Percentiles rank a stretch among this genome's conserved stretches.
Evolutionary conservation across 805 yeast species (phyloP).

Genomic region (Nakazawaea sp.): DNA sequence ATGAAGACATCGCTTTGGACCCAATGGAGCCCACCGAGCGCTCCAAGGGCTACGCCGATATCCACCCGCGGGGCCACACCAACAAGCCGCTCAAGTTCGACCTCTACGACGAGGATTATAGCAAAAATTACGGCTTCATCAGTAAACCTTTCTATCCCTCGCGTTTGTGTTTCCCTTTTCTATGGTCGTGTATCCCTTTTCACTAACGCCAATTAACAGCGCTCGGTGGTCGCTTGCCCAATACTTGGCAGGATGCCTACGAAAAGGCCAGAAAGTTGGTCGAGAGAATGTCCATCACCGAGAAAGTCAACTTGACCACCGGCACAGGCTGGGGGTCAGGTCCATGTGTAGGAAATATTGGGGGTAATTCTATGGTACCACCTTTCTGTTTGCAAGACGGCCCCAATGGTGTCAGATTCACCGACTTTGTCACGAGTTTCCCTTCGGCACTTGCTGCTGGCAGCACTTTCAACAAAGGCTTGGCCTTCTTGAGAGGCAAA

Average conservation of each 20-base stretch:
- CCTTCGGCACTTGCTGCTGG: constrained; percentile 56
- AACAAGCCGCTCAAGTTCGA: constrained; percentile 11
- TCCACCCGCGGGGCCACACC: constrained; percentile 12
- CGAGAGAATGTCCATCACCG: constrained; percentile 46
- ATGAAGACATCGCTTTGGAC: too few species aligned
- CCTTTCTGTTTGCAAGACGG: constrained; percentile 55
- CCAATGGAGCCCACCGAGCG: too few species aligned
- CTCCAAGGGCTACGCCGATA: neutral
- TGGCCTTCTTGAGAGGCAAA: constrained; percentile 44
- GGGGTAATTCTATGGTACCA: constrained; percentile 28
- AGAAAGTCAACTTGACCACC: constrained; percentile 55
- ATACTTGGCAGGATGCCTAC: constrained; percentile 50
- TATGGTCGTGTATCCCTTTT: neutral
- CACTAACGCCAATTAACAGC: constrained; percentile 8
- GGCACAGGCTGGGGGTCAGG: constrained; percentile 68
- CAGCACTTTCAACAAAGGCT: constrained; percentile 45
- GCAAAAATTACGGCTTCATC: constrained; percentile 8
- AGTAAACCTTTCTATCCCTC: constrained; percentile 13
- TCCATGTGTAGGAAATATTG: constrained; percentile 59
- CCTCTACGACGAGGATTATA: constrained; percentile 9
- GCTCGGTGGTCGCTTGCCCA: constrained; percentile 39
- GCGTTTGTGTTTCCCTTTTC: constrained; percentile 9
- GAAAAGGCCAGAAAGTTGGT: constrained; percentile 50
- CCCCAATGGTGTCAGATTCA: constrained; percentile 49
- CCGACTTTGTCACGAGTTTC: constrained; percentile 48